phyloP scores from a whole-genome alignment of 805 yeast genomes.

The Myxozyma nipponensis region DNA sequence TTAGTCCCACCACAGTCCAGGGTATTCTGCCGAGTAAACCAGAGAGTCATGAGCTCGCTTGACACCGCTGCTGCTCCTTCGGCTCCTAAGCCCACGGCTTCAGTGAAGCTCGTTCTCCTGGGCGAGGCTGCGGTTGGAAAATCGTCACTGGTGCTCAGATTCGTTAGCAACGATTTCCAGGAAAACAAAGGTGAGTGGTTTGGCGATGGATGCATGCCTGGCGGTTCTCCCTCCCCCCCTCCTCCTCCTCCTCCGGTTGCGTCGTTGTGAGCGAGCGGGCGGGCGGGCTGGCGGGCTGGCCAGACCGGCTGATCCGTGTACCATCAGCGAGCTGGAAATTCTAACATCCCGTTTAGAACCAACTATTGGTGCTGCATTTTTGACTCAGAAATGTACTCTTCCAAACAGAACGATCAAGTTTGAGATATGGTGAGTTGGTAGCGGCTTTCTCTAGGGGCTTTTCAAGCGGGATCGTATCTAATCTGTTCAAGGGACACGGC shows the following conservation, averaged over 20 bases:
- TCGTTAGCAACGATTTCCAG: slow-evolving; percentile 92
- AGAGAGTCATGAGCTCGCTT: slow-evolving; percentile 19
- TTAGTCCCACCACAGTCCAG: too few species aligned
- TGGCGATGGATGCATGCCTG: too few species aligned
- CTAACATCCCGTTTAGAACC: slow-evolving; percentile 53
- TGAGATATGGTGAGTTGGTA: slow-evolving; percentile 63
- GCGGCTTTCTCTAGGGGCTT: not conserved
- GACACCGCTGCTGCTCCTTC: slow-evolving; percentile 15
- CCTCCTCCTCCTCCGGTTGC: too few species aligned
- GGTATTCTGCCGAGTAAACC: slow-evolving; percentile 2
- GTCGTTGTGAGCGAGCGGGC: too few species aligned
- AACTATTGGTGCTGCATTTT: slow-evolving; percentile 95
- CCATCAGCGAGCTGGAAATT: too few species aligned
- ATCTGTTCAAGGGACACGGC: slow-evolving; percentile 69
- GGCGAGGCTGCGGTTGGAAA: slow-evolving; percentile 99
- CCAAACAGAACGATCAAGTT: slow-evolving; percentile 84
- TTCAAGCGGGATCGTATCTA: not conserved
- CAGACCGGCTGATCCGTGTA: too few species aligned
- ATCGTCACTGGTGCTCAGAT: slow-evolving; percentile 84
- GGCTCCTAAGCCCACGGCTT: slow-evolving; percentile 49
- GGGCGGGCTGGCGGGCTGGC: too few species aligned
- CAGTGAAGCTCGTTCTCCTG: slow-evolving; percentile 82
- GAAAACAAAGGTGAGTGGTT: slow-evolving; percentile 66
- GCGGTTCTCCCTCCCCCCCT: too few species aligned
- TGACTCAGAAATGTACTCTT: slow-evolving; percentile 88